These are phyloP conservation scores for Daldinia eschscholtzii DNA, from an alignment of 2,329 filamentous ascomycete species.

Conservation along the genomic window DNA sequence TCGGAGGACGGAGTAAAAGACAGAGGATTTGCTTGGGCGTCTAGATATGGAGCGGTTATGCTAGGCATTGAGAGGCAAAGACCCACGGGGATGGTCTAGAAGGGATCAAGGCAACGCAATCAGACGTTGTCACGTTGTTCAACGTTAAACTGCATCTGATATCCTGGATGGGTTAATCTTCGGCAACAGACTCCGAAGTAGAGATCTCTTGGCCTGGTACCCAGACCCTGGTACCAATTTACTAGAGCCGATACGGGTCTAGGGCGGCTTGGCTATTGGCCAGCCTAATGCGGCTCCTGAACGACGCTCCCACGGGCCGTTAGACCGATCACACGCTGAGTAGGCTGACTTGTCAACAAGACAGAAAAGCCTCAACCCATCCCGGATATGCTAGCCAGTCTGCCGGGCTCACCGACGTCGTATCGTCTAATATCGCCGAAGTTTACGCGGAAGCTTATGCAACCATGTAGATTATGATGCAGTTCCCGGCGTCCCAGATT, in stretches of 20 bases:
- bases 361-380: constrained; percentile 36
- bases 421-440: constrained; percentile 41
- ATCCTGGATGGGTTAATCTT: constrained; percentile 36
- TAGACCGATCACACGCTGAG: constrained; percentile 45
- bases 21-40: constrained; percentile 31
- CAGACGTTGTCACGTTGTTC: constrained; percentile 42
- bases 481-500: constrained; percentile 45
- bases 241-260: constrained; percentile 35
- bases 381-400: constrained; percentile 33
- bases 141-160: constrained; percentile 26
- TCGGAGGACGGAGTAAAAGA: constrained; percentile 19
- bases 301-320: constrained; percentile 50
- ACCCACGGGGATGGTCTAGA: constrained; percentile 36
- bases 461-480: constrained; percentile 30
- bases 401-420: constrained; percentile 43
- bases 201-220: constrained; percentile 41
- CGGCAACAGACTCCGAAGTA: constrained; percentile 44
- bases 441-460: constrained; percentile 28
- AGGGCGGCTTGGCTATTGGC: constrained; percentile 34
- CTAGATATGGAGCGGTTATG: constrained; percentile 30
- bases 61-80: constrained; percentile 8
- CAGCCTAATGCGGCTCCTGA: constrained; percentile 38
- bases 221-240: constrained; percentile 38
- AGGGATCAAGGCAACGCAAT: constrained; percentile 29
- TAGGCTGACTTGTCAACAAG: constrained; percentile 22